phyloP scores from a whole-genome alignment of 768 basidiomycete genomes.

The Tephrocybe sp. region DNA sequence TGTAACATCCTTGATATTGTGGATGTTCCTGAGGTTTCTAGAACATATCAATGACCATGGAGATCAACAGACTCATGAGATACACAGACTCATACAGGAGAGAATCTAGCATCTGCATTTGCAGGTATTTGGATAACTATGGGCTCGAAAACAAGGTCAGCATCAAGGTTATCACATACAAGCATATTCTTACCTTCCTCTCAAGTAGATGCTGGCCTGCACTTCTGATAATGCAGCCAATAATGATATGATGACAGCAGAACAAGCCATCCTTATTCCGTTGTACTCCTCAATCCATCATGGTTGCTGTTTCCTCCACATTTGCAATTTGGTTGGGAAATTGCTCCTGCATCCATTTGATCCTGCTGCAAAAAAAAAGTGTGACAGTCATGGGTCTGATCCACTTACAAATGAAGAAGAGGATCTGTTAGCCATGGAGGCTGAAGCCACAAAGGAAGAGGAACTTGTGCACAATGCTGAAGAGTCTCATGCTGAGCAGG shows the following conservation, averaged over 20 bases:
- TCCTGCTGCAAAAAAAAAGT: conserved; percentile 26
- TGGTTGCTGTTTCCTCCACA: conserved; percentile 1
- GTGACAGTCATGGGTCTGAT: conserved; percentile 11
- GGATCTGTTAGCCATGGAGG: conserved; percentile 1
- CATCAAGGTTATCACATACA: neutral
- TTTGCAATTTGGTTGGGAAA: conserved; percentile 8
- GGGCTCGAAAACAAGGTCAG: conserved; percentile 30
- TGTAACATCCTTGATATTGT: conserved; percentile 30
- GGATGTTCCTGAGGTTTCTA: conserved; percentile 24
- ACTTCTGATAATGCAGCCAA: conserved; percentile 7
- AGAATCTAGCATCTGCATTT: conserved; percentile 28
- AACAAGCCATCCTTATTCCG: conserved; percentile 21
- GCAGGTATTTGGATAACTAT: conserved; percentile 26
- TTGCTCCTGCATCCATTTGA: conserved; percentile 16
- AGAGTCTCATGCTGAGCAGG: too few species aligned
- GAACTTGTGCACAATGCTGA: neutral
- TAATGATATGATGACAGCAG: conserved; percentile 5
- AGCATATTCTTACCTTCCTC: neutral
- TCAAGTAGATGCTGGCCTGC: conserved; percentile 2
- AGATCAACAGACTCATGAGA: neutral
- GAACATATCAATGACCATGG: neutral
- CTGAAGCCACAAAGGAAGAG: neutral
- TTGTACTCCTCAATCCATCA: conserved; percentile 24
- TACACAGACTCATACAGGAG: conserved; percentile 21
- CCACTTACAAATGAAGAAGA: conserved; percentile 20